phyloP scores from a whole-genome alignment of 345 rosid genomes.

The Cardiospermum halicacabum region DNA sequence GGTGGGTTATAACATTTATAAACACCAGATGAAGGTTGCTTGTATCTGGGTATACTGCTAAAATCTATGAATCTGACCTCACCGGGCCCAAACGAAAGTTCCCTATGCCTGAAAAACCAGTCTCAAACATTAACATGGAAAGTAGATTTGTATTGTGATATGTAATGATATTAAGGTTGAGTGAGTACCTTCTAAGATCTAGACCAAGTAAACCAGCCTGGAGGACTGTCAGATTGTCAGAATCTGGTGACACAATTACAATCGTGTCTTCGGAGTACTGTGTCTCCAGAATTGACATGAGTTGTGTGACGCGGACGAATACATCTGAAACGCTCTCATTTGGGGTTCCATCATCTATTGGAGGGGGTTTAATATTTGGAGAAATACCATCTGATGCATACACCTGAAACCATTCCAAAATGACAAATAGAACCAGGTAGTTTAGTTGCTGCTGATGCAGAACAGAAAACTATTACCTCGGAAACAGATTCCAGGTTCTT shows the following conservation, averaged over 20 bases:
- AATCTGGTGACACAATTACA: slow-evolving; percentile 79
- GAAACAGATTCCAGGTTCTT: slow-evolving; percentile 68
- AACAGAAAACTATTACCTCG: slow-evolving; percentile 41
- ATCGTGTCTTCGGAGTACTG: slow-evolving; percentile 78
- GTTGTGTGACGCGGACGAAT: slow-evolving; percentile 85
- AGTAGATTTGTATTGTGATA: too few relatives aligned
- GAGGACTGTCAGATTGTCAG: slow-evolving; percentile 75
- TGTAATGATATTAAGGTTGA: not conserved
- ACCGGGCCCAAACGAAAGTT: slow-evolving; percentile 67
- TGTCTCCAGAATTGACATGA: slow-evolving; percentile 94
- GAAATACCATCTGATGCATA: slow-evolving; percentile 79
- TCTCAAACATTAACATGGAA: too few relatives aligned
- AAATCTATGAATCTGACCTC: slow-evolving; percentile 75
- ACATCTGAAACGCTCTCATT: slow-evolving; percentile 86
- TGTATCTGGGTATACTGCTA: slow-evolving; percentile 67
- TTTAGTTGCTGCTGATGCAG: too few relatives aligned
- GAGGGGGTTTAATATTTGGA: slow-evolving; percentile 78
- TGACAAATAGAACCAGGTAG: not conserved
- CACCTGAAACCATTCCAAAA: slow-evolving; percentile 40
- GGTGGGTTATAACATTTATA: slow-evolving; percentile 85
- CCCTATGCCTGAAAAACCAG: slow-evolving; percentile 55
- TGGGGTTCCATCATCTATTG: slow-evolving; percentile 86
- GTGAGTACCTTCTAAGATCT: slow-evolving; percentile 64
- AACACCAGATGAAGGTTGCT: slow-evolving; percentile 80
- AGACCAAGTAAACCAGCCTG: slow-evolving; percentile 87